These are phyloP conservation scores for Sergeia podlipaevii DNA, from an alignment of 208 protist genomes.

Conservation along the genomic window DNA sequence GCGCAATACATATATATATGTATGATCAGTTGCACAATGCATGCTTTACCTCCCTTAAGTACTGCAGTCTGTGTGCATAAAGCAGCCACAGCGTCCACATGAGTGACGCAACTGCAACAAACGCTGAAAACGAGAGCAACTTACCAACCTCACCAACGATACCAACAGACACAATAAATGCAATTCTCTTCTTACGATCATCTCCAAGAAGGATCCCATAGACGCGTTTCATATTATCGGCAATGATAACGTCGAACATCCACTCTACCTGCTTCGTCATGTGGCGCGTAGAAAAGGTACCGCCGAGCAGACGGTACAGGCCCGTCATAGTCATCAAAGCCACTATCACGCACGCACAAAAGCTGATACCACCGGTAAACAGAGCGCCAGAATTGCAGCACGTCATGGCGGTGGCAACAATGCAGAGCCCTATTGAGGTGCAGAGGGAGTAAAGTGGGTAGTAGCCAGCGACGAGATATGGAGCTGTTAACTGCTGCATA, in stretches of 20 bases:
- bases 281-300: conserved; percentile 1
- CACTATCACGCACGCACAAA: conserved; percentile 11
- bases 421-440: neutral
- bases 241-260: conserved; percentile 17
- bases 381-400: conserved; percentile 9
- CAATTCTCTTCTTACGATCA: conserved; percentile 10
- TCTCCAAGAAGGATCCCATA: conserved; percentile 3
- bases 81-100: no score
- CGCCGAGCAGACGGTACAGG: conserved; percentile 13
- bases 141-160: conserved; percentile 25
- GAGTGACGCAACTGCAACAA: neutral
- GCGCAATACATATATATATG: no score
- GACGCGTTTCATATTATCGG: conserved; percentile 7
- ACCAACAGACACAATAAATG: conserved; percentile 12
- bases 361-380: conserved; percentile 24
- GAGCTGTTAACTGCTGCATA: conserved; percentile 26
- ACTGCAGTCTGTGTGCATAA: no score
- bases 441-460: conserved; percentile 20
- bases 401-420: conserved; percentile 22
- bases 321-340: conserved; percentile 24
- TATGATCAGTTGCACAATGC: no score
- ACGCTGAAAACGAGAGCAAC: conserved; percentile 17
- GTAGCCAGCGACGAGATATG: conserved; percentile 27
- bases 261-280: conserved; percentile 24
- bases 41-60: no score